Evolutionary conservation across 129 eudicot species (phyloP), one percentile per base, ranked within the genome.

Genomic region (Saposhnikovia divaricata): DNA sequence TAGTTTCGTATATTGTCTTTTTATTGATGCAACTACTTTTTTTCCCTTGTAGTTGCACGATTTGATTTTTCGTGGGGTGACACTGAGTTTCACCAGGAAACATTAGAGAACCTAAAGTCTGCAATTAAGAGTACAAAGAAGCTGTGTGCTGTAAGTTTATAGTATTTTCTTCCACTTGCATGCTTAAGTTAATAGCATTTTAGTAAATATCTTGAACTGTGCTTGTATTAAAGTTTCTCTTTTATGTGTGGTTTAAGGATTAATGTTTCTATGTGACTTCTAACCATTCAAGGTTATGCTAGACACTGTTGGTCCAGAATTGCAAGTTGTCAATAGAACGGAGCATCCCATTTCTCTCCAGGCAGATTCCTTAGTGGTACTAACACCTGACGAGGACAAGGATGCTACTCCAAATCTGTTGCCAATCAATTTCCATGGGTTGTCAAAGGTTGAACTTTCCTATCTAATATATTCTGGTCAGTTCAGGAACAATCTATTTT

Each of bases 31-130:
- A 9, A 38, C 15, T 19, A 72, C 47, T 72, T 72, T 18, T 72
- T 13, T 71, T 71, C 47, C 70, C 23, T 37, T 89, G 83, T 77
- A 93, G 98, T 91, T 77, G 98, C 98, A 39, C 88, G 97, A 37
- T 91, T 93, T 79, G 98, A 93, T 87, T 93, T 93, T 78, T 88
- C 98, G 15, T 93, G 91, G 92, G 98, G 98, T 31, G 94, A 91
- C 79, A 82, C 91, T 78, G 92, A 85, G 76, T 93, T 80, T 84
- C 98, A 93, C 81, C 98, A 91, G 79, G 92, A 89, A 86, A 91
- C 98, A 28, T 75, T 91, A 68, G 95, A 91, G 53, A 93, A 91
- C 82, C 68, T 93, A 39, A 87, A 84, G 82, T 71, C 72, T 51
- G 98, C 98, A 46, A 87, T 91, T 78, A 91, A 91, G 87, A 81